Evolutionary conservation across 352 stramenopile species (phyloP), one percentile per base, ranked within the genome.

Genomic region (Pythium periplocum): DNA sequence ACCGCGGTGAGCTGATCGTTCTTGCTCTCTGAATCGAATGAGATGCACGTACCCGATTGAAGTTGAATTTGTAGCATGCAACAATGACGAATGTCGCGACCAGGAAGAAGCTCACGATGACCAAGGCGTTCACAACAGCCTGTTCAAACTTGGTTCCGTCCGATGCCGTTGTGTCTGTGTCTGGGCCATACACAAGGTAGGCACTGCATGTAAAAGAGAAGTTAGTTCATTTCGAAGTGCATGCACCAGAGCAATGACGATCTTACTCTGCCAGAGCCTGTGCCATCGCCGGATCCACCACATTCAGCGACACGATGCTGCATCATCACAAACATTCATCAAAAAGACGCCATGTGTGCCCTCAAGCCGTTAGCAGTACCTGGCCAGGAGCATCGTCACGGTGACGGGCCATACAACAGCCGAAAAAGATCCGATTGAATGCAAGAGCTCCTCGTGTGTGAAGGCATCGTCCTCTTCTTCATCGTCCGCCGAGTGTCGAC

Each of bases 71-170:
- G 76, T 96, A 96, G 62, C 86, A 91, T 43, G 85, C 78, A 12
- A 96, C 88, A 55, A 97, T 95, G 6, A 94, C 70, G 47, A 97
- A 96, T 34, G 89, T 97, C 43, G 85, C 84, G 45, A 90, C 73
- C 8, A 90, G 69, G 45, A 97, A 96, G 43, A 96, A 90, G 31
- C 75, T 83, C 32, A 97, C 86, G 51, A 97, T 96, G 50, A 81
- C 85, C 12, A 97, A 61, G 6, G 89, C 87, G 56, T 97, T 97
- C 45, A 96, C 64, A 17, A 96, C 41, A 8, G 84, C 83, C 50
- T 95, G 66, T 7, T 66, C 74, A 33, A 93, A 64, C 63, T 87
- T 90, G 4, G 82, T 90, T 10, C 77, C 59, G 17, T 81, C 71
- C 0, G 80, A 87, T 11, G 76, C 77, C 1, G 51, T 61, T 4